Evolutionary conservation across 2,329 filamentous ascomycete species (phyloP).

Genomic region (Lachnellula occidentalis): DNA sequence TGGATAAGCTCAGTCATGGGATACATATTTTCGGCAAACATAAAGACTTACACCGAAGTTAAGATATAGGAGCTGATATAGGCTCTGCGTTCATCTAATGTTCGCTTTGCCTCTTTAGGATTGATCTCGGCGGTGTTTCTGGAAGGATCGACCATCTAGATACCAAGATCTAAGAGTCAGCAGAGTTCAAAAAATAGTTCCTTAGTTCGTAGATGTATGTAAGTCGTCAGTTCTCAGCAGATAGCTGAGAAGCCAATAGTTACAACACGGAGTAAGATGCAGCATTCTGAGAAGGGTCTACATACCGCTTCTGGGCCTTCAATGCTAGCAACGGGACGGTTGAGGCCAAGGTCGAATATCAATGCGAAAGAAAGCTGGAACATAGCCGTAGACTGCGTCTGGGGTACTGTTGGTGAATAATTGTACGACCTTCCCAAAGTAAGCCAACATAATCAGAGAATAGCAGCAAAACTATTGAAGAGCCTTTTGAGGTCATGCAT

Average conservation of each 20-base stretch:
- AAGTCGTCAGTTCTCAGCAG: too few relatives aligned
- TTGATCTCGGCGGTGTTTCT: slow-evolving; percentile 2
- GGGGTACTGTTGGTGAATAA: slow-evolving; percentile 12
- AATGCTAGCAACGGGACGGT: slow-evolving; percentile 12
- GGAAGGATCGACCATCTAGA: slow-evolving; percentile 2
- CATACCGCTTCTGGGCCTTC: slow-evolving; percentile 6
- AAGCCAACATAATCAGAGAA: background rate
- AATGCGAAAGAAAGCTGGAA: slow-evolving; percentile 17
- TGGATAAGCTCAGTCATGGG: background rate
- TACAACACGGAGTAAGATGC: too few relatives aligned
- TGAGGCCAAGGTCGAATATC: slow-evolving; percentile 20
- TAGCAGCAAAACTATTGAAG: background rate
- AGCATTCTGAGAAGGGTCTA: too few relatives aligned
- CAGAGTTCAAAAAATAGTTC: too few relatives aligned
- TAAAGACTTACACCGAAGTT: slow-evolving; percentile 14
- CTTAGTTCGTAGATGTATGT: too few relatives aligned
- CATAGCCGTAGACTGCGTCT: slow-evolving; percentile 11
- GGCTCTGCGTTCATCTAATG: slow-evolving; percentile 18
- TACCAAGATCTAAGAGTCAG: too few relatives aligned
- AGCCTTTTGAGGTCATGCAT: background rate
- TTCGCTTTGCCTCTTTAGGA: slow-evolving; percentile 11
- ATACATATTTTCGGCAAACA: background rate
- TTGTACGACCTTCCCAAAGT: slow-evolving; percentile 12
- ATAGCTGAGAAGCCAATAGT: too few relatives aligned
- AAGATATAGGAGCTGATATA: slow-evolving; percentile 16